Evolutionary conservation across 345 rosid species (phyloP), one percentile per base, ranked within the genome.

Genomic region (Lepidium aucheri): DNA sequence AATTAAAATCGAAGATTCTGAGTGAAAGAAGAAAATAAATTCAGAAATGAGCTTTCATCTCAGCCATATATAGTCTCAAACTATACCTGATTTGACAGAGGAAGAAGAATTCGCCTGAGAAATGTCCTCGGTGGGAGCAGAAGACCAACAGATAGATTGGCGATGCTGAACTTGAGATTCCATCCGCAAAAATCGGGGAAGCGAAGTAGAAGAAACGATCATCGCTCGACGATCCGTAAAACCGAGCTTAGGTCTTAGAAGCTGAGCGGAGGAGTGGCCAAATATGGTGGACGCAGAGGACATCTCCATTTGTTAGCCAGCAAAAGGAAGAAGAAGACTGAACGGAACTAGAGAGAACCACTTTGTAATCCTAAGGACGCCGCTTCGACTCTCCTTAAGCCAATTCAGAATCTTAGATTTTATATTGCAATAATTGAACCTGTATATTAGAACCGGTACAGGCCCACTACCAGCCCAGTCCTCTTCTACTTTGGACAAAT

Each of bases 81-180:
- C 26, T 32, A 18, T 1, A 72, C 70, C 75, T 54, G 41, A 46
- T 30, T 33, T n/a, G 8, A 65, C 4, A 9, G 26, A 40, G 4
- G 67, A 33, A 22, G 53, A 56, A 35, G 24, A 30, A 13, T 1
- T 14, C 26, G 5, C 24, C 16, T 36, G 68, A 26, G 69, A 34
- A 63, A 36, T 63, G 14, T 61, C 54, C 14, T 45, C 46, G 3
- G 8, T 45, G 3, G 42, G 42, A 53, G 58, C 32, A 63, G 75
- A 45, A 55, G 59, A 41, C 41, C 70, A 72, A 7, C 66, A 56
- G n/a, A 72, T 18, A 15, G 60, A 72, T 40, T 46, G 52, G 8
- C 35, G 59, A 56, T 22, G 36, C 59, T 46, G 76, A 47, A 52
- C 33, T 20, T 72, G 71, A 58, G 76, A 65, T 24, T 65, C 66